Evolutionary conservation across 495 filamentous ascomycete species (phyloP).

Genomic region (Annulohypoxylon maeteangense): DNA sequence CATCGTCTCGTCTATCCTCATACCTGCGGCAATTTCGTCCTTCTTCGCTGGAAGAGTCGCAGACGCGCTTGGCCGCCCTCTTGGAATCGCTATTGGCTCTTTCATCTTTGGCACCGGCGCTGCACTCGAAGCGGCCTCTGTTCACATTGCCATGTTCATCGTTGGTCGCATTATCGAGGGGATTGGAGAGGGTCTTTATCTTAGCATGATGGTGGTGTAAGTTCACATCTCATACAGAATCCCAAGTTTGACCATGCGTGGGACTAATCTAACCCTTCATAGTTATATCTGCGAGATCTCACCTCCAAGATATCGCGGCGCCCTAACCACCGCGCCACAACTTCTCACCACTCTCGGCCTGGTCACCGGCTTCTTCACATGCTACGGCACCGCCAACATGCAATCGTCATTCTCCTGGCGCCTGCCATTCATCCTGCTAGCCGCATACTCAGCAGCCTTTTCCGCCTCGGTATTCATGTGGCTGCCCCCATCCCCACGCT

Average conservation of each 20-base stretch:
- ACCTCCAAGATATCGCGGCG: conserved; percentile 62
- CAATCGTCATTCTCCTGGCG: conserved; percentile 66
- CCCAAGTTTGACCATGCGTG: neutral
- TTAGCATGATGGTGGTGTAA: conserved; percentile 66
- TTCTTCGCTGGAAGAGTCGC: conserved; percentile 72
- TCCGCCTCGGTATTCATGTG: conserved; percentile 48
- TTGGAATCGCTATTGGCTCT: conserved; percentile 63
- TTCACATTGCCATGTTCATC: conserved; percentile 67
- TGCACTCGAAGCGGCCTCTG: conserved; percentile 58
- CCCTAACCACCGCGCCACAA: conserved; percentile 67
- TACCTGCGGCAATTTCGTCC: conserved; percentile 70
- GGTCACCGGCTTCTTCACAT: conserved; percentile 68
- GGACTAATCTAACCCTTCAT: neutral
- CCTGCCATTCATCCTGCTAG: conserved; percentile 61
- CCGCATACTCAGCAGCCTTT: conserved; percentile 55
- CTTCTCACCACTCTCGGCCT: conserved; percentile 64
- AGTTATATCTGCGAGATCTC: conserved; percentile 70
- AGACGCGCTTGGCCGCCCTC: conserved; percentile 65
- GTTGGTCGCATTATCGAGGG: conserved; percentile 66
- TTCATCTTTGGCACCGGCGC: conserved; percentile 66
- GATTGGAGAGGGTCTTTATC: conserved; percentile 69
- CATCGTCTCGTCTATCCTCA: conserved; percentile 72
- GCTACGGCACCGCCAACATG: conserved; percentile 67
- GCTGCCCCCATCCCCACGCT: conserved; percentile 57
- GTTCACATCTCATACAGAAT: neutral